Conservation (phyloP, 2,329 filamentous ascomycete genomes). For the Penicillium rolfsii region DNA sequence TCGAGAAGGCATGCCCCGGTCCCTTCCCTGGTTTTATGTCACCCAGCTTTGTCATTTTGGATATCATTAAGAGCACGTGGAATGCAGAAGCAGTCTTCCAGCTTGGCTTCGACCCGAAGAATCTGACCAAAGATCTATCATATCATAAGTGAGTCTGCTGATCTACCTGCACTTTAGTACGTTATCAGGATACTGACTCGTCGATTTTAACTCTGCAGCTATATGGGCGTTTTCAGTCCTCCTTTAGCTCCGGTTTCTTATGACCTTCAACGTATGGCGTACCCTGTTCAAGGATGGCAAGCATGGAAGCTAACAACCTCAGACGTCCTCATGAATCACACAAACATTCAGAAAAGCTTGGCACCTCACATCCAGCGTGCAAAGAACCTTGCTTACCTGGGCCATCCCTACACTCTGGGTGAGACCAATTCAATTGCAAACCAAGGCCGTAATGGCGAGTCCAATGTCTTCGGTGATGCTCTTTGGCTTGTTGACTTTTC, state of each 20-base stretch:
- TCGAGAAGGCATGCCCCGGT: background rate
- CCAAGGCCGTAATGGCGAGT: slow-evolving; percentile 19
- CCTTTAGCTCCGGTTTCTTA: background rate
- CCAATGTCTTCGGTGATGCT: slow-evolving; percentile 23
- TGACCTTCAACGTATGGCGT: slow-evolving; percentile 1
- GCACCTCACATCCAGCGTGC: slow-evolving; percentile 16
- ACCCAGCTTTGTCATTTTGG: background rate
- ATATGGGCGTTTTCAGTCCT: background rate
- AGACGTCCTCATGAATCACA: slow-evolving; percentile 26
- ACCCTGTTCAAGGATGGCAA: background rate
- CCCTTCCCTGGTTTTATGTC: background rate
- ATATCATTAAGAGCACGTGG: background rate
- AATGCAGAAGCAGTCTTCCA: background rate
- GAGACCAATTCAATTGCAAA: slow-evolving; percentile 24
- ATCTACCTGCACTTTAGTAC: no score
- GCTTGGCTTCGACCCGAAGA: background rate
- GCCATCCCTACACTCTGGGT: slow-evolving; percentile 18
- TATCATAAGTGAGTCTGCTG: background rate
- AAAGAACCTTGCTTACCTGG: slow-evolving; percentile 20
- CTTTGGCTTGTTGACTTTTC: slow-evolving; percentile 26
- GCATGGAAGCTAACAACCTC: background rate
- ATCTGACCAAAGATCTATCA: background rate
- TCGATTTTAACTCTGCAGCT: background rate
- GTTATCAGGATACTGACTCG: background rate
- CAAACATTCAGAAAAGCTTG: slow-evolving; percentile 16